These are phyloP conservation scores for Pseudopyrenochaeta lycopersici DNA, from an alignment of 2,329 filamentous ascomycete species.

Conservation along the genomic window DNA sequence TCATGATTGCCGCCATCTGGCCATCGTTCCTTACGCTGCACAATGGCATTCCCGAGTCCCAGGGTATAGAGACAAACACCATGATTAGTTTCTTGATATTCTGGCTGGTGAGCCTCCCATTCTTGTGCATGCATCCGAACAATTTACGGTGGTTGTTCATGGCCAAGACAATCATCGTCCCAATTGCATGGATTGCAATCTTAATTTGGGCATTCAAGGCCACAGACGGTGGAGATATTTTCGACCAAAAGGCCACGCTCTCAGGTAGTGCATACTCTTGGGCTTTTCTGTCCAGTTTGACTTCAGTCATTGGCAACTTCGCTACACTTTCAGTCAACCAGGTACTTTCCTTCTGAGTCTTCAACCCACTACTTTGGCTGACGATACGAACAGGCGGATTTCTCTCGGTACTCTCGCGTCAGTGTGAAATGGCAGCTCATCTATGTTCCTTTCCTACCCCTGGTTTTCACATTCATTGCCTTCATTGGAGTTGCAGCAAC, in stretches of 20 bases:
- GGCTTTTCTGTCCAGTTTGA: constrained; percentile 61
- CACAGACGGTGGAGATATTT: constrained; percentile 62
- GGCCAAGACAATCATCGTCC: constrained; percentile 58
- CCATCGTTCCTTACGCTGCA: constrained; percentile 63
- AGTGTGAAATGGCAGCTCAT: constrained; percentile 60
- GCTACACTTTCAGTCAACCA: constrained; percentile 63
- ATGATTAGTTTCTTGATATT: constrained; percentile 68
- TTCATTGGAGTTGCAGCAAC: constrained; percentile 68
- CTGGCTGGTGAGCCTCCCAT: constrained; percentile 63
- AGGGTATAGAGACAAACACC: constrained; percentile 65
- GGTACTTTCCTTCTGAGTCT: constrained; percentile 21
- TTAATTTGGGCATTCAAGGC: constrained; percentile 69
- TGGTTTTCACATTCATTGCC: constrained; percentile 63
- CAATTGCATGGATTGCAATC: constrained; percentile 68
- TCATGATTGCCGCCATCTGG: constrained; percentile 66
- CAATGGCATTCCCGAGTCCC: constrained; percentile 61
- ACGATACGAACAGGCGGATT: constrained; percentile 60
- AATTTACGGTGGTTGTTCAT: constrained; percentile 64
- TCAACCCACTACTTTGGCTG: neutral
- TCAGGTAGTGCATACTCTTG: constrained; percentile 62
- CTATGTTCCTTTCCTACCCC: constrained; percentile 61
- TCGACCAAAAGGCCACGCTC: constrained; percentile 56
- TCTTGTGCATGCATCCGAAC: constrained; percentile 65
- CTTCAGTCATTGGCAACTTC: constrained; percentile 61
- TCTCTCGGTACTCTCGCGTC: constrained; percentile 62